Evolutionary conservation across 2,329 filamentous ascomycete species (phyloP).

Genomic region (Ascochyta pisi): DNA sequence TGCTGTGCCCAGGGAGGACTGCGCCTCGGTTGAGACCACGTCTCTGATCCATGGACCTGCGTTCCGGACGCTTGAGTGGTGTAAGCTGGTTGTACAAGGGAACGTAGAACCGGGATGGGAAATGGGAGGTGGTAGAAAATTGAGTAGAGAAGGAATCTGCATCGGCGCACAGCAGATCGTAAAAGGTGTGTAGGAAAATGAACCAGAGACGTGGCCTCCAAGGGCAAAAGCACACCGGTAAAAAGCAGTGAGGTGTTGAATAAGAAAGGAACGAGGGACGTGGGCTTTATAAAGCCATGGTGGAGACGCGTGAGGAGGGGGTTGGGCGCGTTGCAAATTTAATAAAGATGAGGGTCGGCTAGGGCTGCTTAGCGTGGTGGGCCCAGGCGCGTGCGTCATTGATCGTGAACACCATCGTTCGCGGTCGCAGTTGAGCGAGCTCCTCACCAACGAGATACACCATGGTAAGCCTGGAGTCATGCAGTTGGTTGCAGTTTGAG

Average conservation of each 20-base stretch:
- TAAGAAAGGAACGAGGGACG: slow-evolving; percentile 3
- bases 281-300: slow-evolving; percentile 8
- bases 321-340: slow-evolving; percentile 18
- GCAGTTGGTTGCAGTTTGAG: neutral
- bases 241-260: slow-evolving; percentile 10
- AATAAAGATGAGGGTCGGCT: slow-evolving; percentile 1
- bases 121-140: neutral
- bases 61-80: slow-evolving; percentile 7
- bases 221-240: slow-evolving; percentile 11
- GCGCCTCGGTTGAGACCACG: slow-evolving; percentile 4
- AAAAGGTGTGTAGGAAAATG: neutral
- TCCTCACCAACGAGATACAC: neutral
- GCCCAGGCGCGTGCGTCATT: slow-evolving; percentile 27
- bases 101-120: neutral
- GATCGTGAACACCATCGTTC: slow-evolving; percentile 17
- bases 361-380: neutral
- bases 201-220: slow-evolving; percentile 2
- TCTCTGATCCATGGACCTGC: slow-evolving; percentile 2
- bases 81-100: neutral
- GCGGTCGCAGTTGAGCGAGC: slow-evolving; percentile 2
- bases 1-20: slow-evolving; percentile 15
- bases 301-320: slow-evolving; percentile 14
- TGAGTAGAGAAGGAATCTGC: neutral
- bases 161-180: neutral
- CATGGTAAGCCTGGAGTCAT: slow-evolving; percentile 25